These are phyloP conservation scores for Canavalia gladiata DNA, from an alignment of 306 rosid genomes.

Conservation along the genomic window DNA sequence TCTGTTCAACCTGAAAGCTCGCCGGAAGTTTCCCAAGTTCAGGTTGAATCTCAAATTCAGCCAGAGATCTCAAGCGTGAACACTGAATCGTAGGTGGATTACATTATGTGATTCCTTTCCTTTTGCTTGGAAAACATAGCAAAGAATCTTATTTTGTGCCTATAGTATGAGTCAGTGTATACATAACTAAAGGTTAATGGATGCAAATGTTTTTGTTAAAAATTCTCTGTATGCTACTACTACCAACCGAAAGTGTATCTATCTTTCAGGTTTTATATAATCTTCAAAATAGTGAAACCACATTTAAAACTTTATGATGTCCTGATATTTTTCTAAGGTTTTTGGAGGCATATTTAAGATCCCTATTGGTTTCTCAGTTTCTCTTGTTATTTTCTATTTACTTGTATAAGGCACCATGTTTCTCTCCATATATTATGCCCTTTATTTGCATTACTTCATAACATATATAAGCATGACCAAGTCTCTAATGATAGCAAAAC, in stretches of 20 bases:
- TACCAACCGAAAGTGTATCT: slow-evolving; percentile 36
- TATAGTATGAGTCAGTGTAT: slow-evolving; percentile 31
- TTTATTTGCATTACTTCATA: no score
- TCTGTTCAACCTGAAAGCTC: slow-evolving; percentile 48
- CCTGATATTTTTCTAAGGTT: not conserved
- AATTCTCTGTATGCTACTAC: slow-evolving; percentile 18
- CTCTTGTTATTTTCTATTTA: no score
- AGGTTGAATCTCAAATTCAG: slow-evolving; percentile 55
- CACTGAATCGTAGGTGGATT: slow-evolving; percentile 50
- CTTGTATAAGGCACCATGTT: no score
- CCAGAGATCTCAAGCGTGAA: slow-evolving; percentile 37
- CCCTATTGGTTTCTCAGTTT: not conserved
- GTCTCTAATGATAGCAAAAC: no score
- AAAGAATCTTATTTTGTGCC: slow-evolving; percentile 38
- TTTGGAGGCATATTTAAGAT: slow-evolving; percentile 1
- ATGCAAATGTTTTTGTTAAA: slow-evolving; percentile 41
- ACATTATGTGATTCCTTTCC: slow-evolving; percentile 30
- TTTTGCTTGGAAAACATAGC: slow-evolving; percentile 31
- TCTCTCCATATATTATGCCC: no score
- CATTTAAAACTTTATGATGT: not conserved
- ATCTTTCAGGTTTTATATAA: not conserved
- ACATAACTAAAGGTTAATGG: slow-evolving; percentile 40
- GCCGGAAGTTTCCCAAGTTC: slow-evolving; percentile 50
- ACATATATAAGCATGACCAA: no score
- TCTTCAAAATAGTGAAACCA: not conserved